Evolutionary conservation across 2,329 filamentous ascomycete genomes (phyloP).

Genomic region (Coleophoma crateriformis): DNA sequence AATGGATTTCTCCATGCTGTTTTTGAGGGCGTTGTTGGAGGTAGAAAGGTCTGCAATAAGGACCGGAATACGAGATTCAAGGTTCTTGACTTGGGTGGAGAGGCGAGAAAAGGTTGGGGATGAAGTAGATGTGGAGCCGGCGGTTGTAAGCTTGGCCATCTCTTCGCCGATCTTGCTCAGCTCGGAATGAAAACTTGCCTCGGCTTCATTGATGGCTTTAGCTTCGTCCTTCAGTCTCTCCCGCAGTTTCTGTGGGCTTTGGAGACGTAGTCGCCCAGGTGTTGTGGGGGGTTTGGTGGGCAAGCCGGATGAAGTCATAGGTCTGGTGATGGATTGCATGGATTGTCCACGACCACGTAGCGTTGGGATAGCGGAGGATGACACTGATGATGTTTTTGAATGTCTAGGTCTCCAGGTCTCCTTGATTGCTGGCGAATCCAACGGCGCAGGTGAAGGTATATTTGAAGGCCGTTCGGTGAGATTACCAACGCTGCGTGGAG

Average conservation of each 20-base stretch:
- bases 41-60: conserved; percentile 53
- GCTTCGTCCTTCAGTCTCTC: conserved; percentile 84
- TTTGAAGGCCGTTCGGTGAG: conserved; percentile 23
- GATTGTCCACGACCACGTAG: conserved; percentile 15
- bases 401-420: conserved; percentile 21
- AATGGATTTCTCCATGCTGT: conserved; percentile 67
- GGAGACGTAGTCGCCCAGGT: conserved; percentile 52
- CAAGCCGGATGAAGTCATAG: conserved; percentile 8
- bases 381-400: conserved; percentile 17
- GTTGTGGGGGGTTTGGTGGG: conserved; percentile 12
- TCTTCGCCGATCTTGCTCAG: conserved; percentile 77
- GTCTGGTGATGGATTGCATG: conserved; percentile 11
- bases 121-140: conserved; percentile 23
- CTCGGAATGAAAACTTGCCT: conserved; percentile 67
- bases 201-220: conserved; percentile 63
- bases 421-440: conserved; percentile 9
- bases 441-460: conserved; percentile 18
- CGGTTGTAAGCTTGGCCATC: conserved; percentile 53
- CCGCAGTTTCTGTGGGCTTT: conserved; percentile 69
- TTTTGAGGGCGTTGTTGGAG: conserved; percentile 58
- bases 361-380: conserved; percentile 25
- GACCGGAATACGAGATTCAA: conserved; percentile 63
- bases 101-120: conserved; percentile 27
- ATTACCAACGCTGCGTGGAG: conserved; percentile 17
- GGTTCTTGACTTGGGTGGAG: conserved; percentile 54